A percentile compares a stretch with the other conserved stretches of the same genome.
Conservation (phyloP, 1,284 basidiomycete species). For the Fomes fomentarius region DNA sequence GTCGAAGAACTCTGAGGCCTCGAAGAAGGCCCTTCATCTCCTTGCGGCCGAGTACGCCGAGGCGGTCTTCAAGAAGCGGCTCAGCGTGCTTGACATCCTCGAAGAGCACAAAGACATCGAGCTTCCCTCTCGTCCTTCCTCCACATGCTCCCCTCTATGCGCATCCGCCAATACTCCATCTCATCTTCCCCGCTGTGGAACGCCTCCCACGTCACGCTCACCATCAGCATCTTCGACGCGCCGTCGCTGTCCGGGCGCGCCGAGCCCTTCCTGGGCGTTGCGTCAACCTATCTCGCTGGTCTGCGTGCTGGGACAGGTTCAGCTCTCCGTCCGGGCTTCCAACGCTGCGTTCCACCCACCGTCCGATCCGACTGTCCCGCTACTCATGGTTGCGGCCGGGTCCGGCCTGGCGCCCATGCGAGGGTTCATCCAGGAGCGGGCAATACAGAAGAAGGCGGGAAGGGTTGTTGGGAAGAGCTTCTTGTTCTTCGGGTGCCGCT, state of each 20-base stretch:
- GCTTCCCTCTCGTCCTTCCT: conserved; percentile 45
- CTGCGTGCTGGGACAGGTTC: conserved; percentile 46
- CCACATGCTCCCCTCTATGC: conserved; percentile 49
- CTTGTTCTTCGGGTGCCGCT: conserved; percentile 53
- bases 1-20: conserved; percentile 20
- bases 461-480: conserved; percentile 45
- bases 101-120: conserved; percentile 43
- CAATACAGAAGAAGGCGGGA: conserved; percentile 47
- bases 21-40: conserved; percentile 28
- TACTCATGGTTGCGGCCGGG: conserved; percentile 54
- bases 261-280: conserved; percentile 49
- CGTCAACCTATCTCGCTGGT: conserved; percentile 49
- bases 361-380: conserved; percentile 42
- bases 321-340: conserved; percentile 46
- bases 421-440: conserved; percentile 57
- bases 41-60: conserved; percentile 38
- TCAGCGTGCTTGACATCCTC: conserved; percentile 51
- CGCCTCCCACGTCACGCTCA: conserved; percentile 46
- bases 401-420: conserved; percentile 56
- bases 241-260: conserved; percentile 37
- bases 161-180: conserved; percentile 55
- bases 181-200: conserved; percentile 54
- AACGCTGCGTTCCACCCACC: conserved; percentile 49
- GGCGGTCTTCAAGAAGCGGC: conserved; percentile 39
- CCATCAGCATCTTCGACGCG: conserved; percentile 46